Base-by-base conservation (phyloP, 805 yeast genomes). In the Scheffersomyces ergatensis region DNA sequence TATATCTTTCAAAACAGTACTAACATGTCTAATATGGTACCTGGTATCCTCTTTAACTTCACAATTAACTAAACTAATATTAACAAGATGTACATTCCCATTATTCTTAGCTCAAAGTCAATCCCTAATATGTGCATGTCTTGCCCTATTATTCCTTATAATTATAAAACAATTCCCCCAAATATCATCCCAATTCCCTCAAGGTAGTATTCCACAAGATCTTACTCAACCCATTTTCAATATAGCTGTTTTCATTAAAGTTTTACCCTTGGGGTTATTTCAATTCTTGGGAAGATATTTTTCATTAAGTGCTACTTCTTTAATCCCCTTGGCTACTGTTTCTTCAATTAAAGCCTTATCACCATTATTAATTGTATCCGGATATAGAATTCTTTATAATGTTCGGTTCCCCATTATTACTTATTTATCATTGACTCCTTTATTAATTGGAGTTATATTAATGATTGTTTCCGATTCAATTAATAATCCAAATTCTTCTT, bases 321-420 rank as follows among this genome's bases (percentile, higher is more conserved):
- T 78, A 32, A 81, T 82, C 5, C 81, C 87, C 0, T 74, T 83
- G 12, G 82, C 88, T 0, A 80, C 89, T 0, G 85, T 82, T 1
- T 81, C 87, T 1, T 80, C 85, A 42, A 72, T 83, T n/a, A 76
- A 83, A 60, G 82, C 88, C 0, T 58, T 83, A 18, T 76, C 85
- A 2, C 89, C 89, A 0, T 58, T 83, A 33, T 60, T 83, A 17
- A 75, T 83, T 24, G 81, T 83, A 1, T 33, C 70, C 0, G 76
- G 83, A 2, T 84, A 83, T 54, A 65, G 82, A 44, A 8, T 74
- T 18, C 56, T 69, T 11, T 80, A 79, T 50, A 61, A 63, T n/a
- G 79, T 80, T 12, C 55, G 50, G 16, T 76, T 80, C 43, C 79
- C 83, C 1, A 5, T 58, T 1, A 53, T 68, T 23, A 80, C 84